These are phyloP conservation scores for Aspergillus terreus DNA, from an alignment of 2,329 filamentous ascomycete species.

Conservation along the genomic window DNA sequence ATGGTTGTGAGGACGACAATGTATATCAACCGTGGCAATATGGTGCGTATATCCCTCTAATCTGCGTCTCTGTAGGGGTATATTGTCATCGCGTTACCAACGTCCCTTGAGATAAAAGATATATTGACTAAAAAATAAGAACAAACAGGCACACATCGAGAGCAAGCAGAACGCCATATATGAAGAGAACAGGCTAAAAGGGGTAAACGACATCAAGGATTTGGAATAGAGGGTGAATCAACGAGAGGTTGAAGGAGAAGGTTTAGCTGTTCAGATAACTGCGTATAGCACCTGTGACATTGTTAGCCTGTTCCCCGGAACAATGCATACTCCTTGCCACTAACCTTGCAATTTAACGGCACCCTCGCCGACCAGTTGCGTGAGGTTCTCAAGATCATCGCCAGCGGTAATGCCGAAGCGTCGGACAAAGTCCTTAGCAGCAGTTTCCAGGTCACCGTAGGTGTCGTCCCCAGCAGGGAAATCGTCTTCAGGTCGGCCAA, in stretches of 20 bases:
- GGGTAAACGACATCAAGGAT: slow-evolving; percentile 3
- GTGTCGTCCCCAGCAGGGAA: slow-evolving; percentile 61
- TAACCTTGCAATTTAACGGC: slow-evolving; percentile 75
- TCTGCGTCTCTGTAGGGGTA: too few relatives aligned
- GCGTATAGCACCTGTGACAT: slow-evolving; percentile 41
- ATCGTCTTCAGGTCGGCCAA: slow-evolving; percentile 87
- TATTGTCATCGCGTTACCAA: not conserved
- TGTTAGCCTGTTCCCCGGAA: slow-evolving; percentile 6
- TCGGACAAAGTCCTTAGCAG: slow-evolving; percentile 92
- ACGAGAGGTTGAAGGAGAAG: not conserved
- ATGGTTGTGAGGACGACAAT: too few relatives aligned
- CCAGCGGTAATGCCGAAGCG: slow-evolving; percentile 94
- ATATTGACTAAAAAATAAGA: not conserved
- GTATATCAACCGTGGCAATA: too few relatives aligned
- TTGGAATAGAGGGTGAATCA: slow-evolving; percentile 1
- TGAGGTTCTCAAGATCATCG: slow-evolving; percentile 90
- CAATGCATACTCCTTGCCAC: slow-evolving; percentile 6
- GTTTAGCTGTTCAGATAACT: slow-evolving; percentile 48
- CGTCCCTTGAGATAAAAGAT: not conserved
- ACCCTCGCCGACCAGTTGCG: slow-evolving; percentile 77
- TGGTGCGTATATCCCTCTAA: too few relatives aligned
- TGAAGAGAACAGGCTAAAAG: slow-evolving; percentile 10
- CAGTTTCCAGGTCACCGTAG: slow-evolving; percentile 87
- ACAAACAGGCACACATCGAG: not conserved
- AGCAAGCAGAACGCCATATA: slow-evolving; percentile 10